Base-by-base conservation (phyloP, 352 stramenopile genomes). In the Saprolegnia diclina region DNA sequence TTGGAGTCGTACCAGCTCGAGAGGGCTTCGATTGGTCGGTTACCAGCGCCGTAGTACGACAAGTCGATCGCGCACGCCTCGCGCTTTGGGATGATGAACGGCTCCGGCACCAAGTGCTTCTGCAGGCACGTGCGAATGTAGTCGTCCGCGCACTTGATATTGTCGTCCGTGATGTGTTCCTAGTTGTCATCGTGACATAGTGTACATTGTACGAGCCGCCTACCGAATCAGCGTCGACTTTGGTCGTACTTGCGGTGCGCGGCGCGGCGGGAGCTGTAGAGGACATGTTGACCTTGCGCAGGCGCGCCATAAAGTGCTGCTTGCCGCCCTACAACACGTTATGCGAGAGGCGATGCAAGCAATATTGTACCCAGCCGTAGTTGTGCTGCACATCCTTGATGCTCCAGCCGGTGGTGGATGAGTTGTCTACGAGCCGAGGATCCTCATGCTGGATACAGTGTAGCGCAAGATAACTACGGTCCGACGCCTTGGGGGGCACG, bases 331-430 rank as follows among this genome's bases (percentile, higher is more conserved):
- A 13, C 11, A 13, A 59, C 35, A 42, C 9, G 1, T 10, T 42
- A 1, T 26, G 16, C n/a, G 11, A 13, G n/a, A 35, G 52, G 1
- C 13, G 13, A 59, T 59, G 1, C 35, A 64, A 14, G 56, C 11
- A 64, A 56, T 16, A 24, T 21, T 18, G 26, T 46, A 69, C 63
- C 63, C 63, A 69, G 19, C 63, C 63, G 18, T 69, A 61, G 63
- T 69, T 63, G 63, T 69, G 62, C 29, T 69, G 53, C 19, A 69
- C 37, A 18, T 69, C 63, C 32, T 69, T 69, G 48, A 69, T 69
- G 40, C 22, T 69, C 63, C 63, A 69, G 11, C 45, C 48, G 32
- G 40, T 42, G 24, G 7, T 14, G 11, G 42, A 14, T n/a, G 18
- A 48, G 2, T 35, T 5, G 29, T 35, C 29, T 35, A 35, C 29